Evolutionary conservation across 768 basidiomycete genomes (phyloP).

Genomic region (Agaricus subrufescens): DNA sequence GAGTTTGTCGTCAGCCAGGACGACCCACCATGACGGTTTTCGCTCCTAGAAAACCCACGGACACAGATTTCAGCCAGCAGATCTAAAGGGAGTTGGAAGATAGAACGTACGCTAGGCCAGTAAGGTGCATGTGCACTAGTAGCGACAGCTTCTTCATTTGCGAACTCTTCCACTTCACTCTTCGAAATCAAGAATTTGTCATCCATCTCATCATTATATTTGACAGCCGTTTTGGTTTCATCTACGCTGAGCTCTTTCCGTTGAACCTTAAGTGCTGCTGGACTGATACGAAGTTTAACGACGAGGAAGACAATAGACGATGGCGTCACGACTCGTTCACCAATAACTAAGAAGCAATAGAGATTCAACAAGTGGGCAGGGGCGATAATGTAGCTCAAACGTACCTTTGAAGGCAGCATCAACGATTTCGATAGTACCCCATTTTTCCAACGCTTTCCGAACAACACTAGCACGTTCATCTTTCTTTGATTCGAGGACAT

Average conservation of each 20-base stretch:
- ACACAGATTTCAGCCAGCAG: constrained; percentile 1
- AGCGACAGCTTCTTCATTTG: constrained; percentile 29
- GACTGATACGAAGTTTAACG: constrained; percentile 73
- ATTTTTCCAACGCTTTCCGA: constrained; percentile 61
- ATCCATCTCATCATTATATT: constrained; percentile 56
- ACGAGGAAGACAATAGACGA: constrained; percentile 84
- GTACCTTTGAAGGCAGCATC: constrained; percentile 84
- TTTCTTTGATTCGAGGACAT: constrained; percentile 43
- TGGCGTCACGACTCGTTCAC: constrained; percentile 83
- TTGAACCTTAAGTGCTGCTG: constrained; percentile 35
- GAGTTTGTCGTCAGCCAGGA: constrained; percentile 83
- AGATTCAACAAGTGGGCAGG: not conserved
- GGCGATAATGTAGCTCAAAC: constrained; percentile 7
- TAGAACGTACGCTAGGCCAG: constrained; percentile 76
- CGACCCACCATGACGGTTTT: constrained; percentile 89
- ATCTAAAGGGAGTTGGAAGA: not conserved
- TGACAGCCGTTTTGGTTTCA: constrained; percentile 41
- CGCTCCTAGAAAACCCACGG: constrained; percentile 49
- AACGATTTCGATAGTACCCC: constrained; percentile 76
- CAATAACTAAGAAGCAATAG: constrained; percentile 57
- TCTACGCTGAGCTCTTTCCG: constrained; percentile 41
- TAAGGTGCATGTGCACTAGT: constrained; percentile 84
- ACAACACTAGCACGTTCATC: constrained; percentile 48
- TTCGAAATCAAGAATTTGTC: constrained; percentile 64
- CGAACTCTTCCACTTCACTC: constrained; percentile 58